phyloP scores from a whole-genome alignment of 2,329 filamentous ascomycete genomes.

The Botrytis fabae region DNA sequence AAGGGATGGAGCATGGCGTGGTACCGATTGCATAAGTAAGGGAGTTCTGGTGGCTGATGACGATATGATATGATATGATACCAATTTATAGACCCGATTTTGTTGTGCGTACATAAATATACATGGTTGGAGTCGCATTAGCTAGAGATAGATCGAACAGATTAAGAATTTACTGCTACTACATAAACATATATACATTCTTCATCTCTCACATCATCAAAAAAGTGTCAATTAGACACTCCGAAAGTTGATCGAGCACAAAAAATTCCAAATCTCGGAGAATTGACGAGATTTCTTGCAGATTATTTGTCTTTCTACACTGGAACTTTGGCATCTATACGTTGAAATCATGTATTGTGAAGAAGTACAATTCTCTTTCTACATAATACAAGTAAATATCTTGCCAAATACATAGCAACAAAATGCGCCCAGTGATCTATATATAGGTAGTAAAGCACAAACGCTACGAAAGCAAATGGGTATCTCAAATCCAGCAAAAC shows the following conservation, averaged over 20 bases:
- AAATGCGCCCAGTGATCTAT: neutral
- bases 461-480: slow-evolving; percentile 22
- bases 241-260: neutral
- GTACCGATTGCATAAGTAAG: neutral
- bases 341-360: neutral
- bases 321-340: neutral
- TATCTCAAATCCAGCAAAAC: slow-evolving; percentile 18
- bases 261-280: neutral
- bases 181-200: neutral
- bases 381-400: slow-evolving; percentile 1
- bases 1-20: neutral
- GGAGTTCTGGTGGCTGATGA: slow-evolving; percentile 3
- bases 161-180: neutral
- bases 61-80: slow-evolving; percentile 13
- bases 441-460: neutral
- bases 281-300: neutral
- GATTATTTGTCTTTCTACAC: neutral
- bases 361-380: neutral
- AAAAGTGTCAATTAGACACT: neutral
- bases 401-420: neutral
- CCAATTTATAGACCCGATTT: slow-evolving; percentile 16
- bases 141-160: neutral
- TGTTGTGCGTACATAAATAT: neutral
- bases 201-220: neutral
- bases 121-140: neutral